phyloP scores from a whole-genome alignment of 805 yeast genomes.

The Wickerhamiella lipophila region DNA sequence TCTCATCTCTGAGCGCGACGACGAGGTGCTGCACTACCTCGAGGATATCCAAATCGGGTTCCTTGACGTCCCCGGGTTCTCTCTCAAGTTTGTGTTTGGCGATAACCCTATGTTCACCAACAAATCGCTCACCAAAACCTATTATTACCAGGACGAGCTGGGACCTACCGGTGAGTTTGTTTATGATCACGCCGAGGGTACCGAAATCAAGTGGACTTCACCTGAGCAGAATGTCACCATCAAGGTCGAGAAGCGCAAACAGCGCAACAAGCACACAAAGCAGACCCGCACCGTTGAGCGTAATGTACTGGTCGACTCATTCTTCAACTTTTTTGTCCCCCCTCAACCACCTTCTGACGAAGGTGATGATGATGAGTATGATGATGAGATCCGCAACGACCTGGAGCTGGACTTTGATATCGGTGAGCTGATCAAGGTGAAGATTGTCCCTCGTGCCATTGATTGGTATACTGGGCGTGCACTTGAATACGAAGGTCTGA shows the following conservation, averaged over 20 bases:
- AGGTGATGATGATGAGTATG: slow-evolving; percentile 45
- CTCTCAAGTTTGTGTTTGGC: slow-evolving; percentile 66
- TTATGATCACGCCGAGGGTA: slow-evolving; percentile 93
- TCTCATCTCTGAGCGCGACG: slow-evolving; percentile 78
- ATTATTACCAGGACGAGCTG: slow-evolving; percentile 84
- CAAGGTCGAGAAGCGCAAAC: slow-evolving; percentile 84
- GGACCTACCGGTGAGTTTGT: slow-evolving; percentile 94
- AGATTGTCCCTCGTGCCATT: slow-evolving; percentile 87
- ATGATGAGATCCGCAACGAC: slow-evolving; percentile 65
- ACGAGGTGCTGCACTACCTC: slow-evolving; percentile 62
- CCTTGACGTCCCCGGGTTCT: slow-evolving; percentile 73
- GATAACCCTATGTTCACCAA: slow-evolving; percentile 69
- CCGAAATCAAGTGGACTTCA: slow-evolving; percentile 68
- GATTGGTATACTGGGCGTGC: slow-evolving; percentile 99
- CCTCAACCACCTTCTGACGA: slow-evolving; percentile 63
- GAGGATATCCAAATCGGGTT: slow-evolving; percentile 66
- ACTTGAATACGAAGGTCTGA: slow-evolving; percentile 54
- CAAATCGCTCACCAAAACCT: slow-evolving; percentile 62
- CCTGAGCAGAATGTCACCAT: slow-evolving; percentile 76
- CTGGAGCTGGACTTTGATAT: slow-evolving; percentile 87
- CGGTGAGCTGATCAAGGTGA: slow-evolving; percentile 93
- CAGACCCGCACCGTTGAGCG: slow-evolving; percentile 94
- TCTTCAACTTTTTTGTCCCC: slow-evolving; percentile 91
- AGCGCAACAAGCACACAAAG: slow-evolving; percentile 89
- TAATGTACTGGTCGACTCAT: slow-evolving; percentile 85